Percentiles rank a stretch among this genome's conserved stretches.
Conservation (phyloP, 2,329 filamentous ascomycete species). For the Beauveria asiatica region DNA sequence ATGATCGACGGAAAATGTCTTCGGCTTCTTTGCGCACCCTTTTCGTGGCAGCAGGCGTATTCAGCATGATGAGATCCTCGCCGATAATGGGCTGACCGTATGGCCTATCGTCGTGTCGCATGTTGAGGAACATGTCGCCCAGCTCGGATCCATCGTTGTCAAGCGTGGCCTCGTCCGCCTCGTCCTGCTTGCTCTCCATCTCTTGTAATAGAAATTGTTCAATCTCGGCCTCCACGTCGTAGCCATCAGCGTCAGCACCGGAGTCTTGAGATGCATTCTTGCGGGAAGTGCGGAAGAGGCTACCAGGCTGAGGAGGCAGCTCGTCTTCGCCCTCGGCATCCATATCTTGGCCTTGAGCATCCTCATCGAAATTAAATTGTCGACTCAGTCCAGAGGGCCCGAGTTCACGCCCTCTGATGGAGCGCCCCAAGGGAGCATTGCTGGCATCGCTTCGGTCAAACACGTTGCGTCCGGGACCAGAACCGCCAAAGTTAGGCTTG, state of each 20-base stretch:
- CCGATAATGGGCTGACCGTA: conserved; percentile 32
- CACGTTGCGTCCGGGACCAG: conserved; percentile 24
- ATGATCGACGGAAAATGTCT: conserved; percentile 45
- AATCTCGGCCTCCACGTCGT: conserved; percentile 28
- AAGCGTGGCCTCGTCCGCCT: conserved; percentile 30
- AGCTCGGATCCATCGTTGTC: conserved; percentile 32
- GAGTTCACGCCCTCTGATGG: conserved; percentile 32
- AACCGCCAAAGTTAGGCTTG: conserved; percentile 30
- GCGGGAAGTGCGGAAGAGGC: conserved; percentile 24
- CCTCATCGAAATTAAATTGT: conserved; percentile 28
- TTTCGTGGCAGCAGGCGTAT: conserved; percentile 45
- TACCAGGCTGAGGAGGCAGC: conserved; percentile 23
- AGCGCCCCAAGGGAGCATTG: conserved; percentile 39
- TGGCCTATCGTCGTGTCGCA: conserved; percentile 33
- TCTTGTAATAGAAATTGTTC: conserved; percentile 26
- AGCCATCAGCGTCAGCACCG: conserved; percentile 20
- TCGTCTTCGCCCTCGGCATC: conserved; percentile 28
- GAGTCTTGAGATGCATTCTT: conserved; percentile 7
- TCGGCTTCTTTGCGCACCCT: conserved; percentile 48
- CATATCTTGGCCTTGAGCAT: conserved; percentile 21
- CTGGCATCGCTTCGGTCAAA: conserved; percentile 29
- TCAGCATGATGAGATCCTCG: conserved; percentile 45
- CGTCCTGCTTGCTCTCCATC: conserved; percentile 26
- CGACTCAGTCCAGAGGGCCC: conserved; percentile 45
- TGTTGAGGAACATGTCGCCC: conserved; percentile 42